A percentile compares a stretch with the other conserved stretches of the same genome.
phyloP scores from a whole-genome alignment of 257 asterid genomes.

The Solanum bulbocastanum region DNA sequence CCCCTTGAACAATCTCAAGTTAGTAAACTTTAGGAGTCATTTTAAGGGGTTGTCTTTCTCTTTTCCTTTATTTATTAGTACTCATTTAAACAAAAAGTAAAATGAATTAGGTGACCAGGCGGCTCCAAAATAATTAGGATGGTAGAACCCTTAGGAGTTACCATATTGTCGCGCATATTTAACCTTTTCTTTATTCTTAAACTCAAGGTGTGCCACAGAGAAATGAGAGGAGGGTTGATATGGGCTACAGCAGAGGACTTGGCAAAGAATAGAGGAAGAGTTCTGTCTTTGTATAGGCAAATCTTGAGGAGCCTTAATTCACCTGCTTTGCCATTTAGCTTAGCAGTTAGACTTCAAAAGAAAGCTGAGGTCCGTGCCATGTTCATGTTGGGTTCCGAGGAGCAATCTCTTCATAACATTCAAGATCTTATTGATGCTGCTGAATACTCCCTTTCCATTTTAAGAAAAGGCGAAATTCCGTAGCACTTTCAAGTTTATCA shows the following conservation, averaged over 20 bases:
- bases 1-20: neutral
- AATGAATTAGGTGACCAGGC: neutral
- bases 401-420: slow-evolving; percentile 69
- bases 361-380: slow-evolving; percentile 76
- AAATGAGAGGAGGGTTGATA: slow-evolving; percentile 65
- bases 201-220: neutral
- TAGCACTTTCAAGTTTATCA: slow-evolving; percentile 24
- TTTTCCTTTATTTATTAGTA: neutral
- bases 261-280: slow-evolving; percentile 52
- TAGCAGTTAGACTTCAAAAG: slow-evolving; percentile 60
- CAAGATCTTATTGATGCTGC: slow-evolving; percentile 77
- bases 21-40: neutral
- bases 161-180: neutral
- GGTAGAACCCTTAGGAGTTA: neutral
- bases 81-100: neutral
- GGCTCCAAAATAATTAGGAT: neutral
- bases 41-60: neutral
- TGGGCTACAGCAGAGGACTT: slow-evolving; percentile 88
- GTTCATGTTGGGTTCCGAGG: slow-evolving; percentile 69
- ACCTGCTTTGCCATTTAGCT: slow-evolving; percentile 61
- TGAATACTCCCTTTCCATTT: slow-evolving; percentile 60
- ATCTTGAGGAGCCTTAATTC: slow-evolving; percentile 73
- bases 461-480: slow-evolving; percentile 63
- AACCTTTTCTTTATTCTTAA: neutral
- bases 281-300: slow-evolving; percentile 62